These are phyloP conservation scores for Cajanus cajan DNA, from an alignment of 306 rosid genomes.

Conservation along the genomic window DNA sequence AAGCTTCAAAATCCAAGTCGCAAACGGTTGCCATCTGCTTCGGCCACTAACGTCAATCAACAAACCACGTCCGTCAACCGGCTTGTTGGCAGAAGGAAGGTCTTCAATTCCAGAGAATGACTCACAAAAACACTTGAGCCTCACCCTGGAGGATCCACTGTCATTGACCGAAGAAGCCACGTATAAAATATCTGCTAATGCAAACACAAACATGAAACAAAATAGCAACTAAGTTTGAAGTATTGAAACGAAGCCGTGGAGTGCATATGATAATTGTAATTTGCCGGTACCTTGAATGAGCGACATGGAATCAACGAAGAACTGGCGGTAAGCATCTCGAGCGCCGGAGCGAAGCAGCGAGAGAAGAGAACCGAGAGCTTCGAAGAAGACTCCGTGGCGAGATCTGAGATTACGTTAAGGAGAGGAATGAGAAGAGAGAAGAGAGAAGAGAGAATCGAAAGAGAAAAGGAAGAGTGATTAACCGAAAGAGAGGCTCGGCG, in stretches of 20 bases:
- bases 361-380: conserved; percentile 68
- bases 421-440: not conserved
- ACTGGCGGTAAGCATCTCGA: conserved; percentile 63
- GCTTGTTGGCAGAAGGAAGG: conserved; percentile 55
- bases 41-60: conserved; percentile 58
- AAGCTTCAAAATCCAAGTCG: conserved; percentile 82
- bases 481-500: conserved; percentile 64
- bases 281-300: conserved; percentile 61
- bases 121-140: conserved; percentile 61
- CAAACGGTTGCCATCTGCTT: conserved; percentile 76
- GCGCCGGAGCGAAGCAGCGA: conserved; percentile 76
- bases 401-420: conserved; percentile 42
- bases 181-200: conserved; percentile 61
- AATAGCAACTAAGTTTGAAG: not conserved
- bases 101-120: conserved; percentile 61
- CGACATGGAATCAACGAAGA: conserved; percentile 67
- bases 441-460: not conserved
- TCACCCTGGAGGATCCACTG: conserved; percentile 44
- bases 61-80: conserved; percentile 64
- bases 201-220: not conserved
- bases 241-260: not conserved
- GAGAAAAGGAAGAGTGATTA: not conserved
- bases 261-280: not conserved
- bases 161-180: conserved; percentile 51
- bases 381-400: conserved; percentile 69